Evolutionary conservation across 371 early-diverging fungal species (phyloP), one percentile per base, ranked within the genome.

Genomic region (Dichotomocladium elegans): DNA sequence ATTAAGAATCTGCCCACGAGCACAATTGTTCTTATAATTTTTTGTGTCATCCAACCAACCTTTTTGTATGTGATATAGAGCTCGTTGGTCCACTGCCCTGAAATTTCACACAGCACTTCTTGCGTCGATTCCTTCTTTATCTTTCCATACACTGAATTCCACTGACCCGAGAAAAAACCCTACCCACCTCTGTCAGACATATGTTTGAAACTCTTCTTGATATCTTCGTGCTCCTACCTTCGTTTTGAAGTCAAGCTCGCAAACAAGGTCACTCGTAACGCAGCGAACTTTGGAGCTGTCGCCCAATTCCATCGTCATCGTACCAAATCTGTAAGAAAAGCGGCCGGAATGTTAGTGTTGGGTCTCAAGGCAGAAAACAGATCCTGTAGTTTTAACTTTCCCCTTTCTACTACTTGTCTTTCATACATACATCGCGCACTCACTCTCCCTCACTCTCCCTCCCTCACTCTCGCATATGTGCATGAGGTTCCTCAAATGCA

Each of bases 281-380:
- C 96, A 96, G 42, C 73, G 79, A 10, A 96, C 83, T 0, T 76
- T 75, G 0, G 88, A 82, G 19, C 67, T 74, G 67, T 96, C 98
- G 24, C 96, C 96, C 51, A 97, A 72, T 68, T 98, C 98, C 60
- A 95, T 69, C 40, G 87, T 81, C 95, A 98, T 95, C 28, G 90
- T 95, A 19, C 98, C 98, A 68, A 98, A 68, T 55, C 57, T 51
- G 25, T 19, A 15, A 41, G 1, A 14, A 14, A 17, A 21, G 10
- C 15, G 40, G 22, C 12, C 9, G 27, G 37, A 25, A 22, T n/a
- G 47, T 10, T 37, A 25, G 46, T 31, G n/a, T n/a, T n/a, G n/a
- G n/a, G n/a, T n/a, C n/a, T n/a, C n/a, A n/a, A n/a, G n/a, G n/a
- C n/a, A n/a, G n/a, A n/a, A n/a, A n/a, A n/a, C n/a, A n/a, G n/a